phyloP scores from a whole-genome alignment of 306 rosid genomes.

The Hippophae tibetana region DNA sequence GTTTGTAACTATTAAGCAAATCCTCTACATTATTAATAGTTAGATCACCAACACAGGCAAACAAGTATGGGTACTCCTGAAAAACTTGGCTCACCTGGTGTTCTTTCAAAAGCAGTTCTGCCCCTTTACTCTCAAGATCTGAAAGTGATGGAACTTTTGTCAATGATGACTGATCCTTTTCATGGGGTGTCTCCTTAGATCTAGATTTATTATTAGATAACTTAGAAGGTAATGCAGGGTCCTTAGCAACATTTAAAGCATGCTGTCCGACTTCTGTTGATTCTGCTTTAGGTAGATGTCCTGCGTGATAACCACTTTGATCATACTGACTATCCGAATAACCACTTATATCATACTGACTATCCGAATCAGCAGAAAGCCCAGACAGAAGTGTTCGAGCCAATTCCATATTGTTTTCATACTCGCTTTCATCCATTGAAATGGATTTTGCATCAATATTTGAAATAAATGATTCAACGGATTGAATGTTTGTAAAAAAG shows the following conservation, averaged over 20 bases:
- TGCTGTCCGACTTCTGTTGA: slow-evolving; percentile 25
- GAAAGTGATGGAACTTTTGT: slow-evolving; percentile 66
- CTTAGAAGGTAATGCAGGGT: slow-evolving; percentile 24
- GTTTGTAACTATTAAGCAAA: slow-evolving; percentile 73
- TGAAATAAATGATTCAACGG: slow-evolving; percentile 87
- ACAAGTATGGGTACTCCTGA: slow-evolving; percentile 63
- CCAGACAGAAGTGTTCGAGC: slow-evolving; percentile 85
- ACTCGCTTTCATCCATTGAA: slow-evolving; percentile 87
- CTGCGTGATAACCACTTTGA: slow-evolving; percentile 38
- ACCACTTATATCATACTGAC: slow-evolving; percentile 36
- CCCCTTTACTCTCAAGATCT: slow-evolving; percentile 89
- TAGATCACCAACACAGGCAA: slow-evolving; percentile 62
- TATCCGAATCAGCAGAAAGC: slow-evolving; percentile 48
- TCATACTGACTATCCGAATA: slow-evolving; percentile 33
- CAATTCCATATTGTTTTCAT: slow-evolving; percentile 76
- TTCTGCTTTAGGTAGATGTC: slow-evolving; percentile 29
- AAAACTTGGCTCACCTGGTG: slow-evolving; percentile 57
- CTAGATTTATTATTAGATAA: slow-evolving; percentile 37
- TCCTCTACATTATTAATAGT: slow-evolving; percentile 72
- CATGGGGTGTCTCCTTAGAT: slow-evolving; percentile 30
- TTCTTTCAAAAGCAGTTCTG: slow-evolving; percentile 58
- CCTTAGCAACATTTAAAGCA: slow-evolving; percentile 32
- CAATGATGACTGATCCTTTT: slow-evolving; percentile 31
- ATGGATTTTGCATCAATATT: slow-evolving; percentile 84
- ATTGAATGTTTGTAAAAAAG: slow-evolving; percentile 88